Conservation (phyloP, 2,329 filamentous ascomycete genomes). For the Shiraia bambusicola region DNA sequence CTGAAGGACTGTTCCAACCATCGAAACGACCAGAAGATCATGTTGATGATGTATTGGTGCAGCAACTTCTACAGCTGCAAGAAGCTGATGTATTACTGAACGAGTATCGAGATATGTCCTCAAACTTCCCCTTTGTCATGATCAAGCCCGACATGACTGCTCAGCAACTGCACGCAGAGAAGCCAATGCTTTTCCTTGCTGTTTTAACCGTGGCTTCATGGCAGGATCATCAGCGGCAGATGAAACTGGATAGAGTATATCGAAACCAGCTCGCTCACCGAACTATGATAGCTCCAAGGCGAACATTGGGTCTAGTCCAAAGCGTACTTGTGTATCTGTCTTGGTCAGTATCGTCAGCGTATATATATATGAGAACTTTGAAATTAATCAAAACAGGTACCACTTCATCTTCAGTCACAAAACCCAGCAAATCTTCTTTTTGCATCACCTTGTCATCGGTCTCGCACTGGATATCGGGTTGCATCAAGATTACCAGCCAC, state of each 20-base stretch:
- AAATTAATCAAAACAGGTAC: constrained; percentile 26
- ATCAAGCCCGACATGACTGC: constrained; percentile 16
- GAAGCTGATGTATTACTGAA: constrained; percentile 30
- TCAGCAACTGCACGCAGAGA: constrained; percentile 20
- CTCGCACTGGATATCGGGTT: constrained; percentile 37
- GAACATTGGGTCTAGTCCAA: constrained; percentile 34
- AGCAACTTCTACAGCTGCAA: constrained; percentile 19
- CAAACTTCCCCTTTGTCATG: constrained; percentile 36
- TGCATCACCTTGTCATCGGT: constrained; percentile 35
- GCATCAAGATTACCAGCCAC: constrained; percentile 20
- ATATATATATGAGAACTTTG: background rate
- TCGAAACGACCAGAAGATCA: constrained; percentile 21
- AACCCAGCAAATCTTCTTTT: constrained; percentile 37
- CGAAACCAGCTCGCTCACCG: constrained; percentile 36
- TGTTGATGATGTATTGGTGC: constrained; percentile 24
- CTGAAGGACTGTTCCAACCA: constrained; percentile 18
- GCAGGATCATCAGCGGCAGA: constrained; percentile 29
- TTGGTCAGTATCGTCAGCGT: constrained; percentile 21
- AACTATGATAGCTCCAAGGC: constrained; percentile 32
- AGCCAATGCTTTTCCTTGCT: constrained; percentile 38
- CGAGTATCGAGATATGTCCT: constrained; percentile 33
- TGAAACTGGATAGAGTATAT: constrained; percentile 28
- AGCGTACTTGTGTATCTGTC: constrained; percentile 38
- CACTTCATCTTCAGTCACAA: constrained; percentile 41
- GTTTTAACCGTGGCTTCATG: constrained; percentile 33